A percentile compares a stretch with the other conserved stretches of the same genome.
Evolutionary conservation across 106 monocot genomes (phyloP).

Genomic region (Agapanthus africanus): DNA sequence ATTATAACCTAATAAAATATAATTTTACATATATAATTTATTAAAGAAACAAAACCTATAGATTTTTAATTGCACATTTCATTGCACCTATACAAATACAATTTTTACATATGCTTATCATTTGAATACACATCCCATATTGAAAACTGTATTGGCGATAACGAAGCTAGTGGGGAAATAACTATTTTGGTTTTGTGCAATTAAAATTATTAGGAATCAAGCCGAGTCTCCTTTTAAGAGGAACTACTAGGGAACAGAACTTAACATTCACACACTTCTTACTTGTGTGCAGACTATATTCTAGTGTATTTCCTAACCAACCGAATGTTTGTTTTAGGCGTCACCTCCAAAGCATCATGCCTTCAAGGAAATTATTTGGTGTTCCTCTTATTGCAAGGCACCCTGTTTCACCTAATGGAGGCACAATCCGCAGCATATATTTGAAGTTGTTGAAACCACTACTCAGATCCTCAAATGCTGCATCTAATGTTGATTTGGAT

Average conservation of each 20-base stretch:
- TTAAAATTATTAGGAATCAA: neutral
- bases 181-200: neutral
- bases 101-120: too few relatives aligned
- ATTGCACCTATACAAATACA: too few relatives aligned
- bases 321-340: constrained; percentile 17
- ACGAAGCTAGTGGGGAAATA: neutral
- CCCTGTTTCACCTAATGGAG: constrained; percentile 28
- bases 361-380: constrained; percentile 46
- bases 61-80: too few relatives aligned
- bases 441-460: constrained; percentile 65
- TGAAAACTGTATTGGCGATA: too few relatives aligned
- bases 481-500: constrained; percentile 8
- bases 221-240: neutral
- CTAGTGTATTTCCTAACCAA: neutral
- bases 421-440: constrained; percentile 32
- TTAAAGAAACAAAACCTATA: too few relatives aligned
- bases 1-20: too few relatives aligned
- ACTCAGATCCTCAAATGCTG: constrained; percentile 15
- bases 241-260: neutral
- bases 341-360: constrained; percentile 23
- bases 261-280: neutral
- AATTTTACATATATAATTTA: too few relatives aligned
- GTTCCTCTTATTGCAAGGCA: constrained; percentile 57
- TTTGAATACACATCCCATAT: too few relatives aligned
- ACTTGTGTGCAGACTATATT: constrained; percentile 3